Percentiles rank a stretch among this genome's conserved stretches.
These are phyloP conservation scores for Coemansia sp. DNA, from an alignment of 192 early-diverging fungal species.

Conservation along the genomic window DNA sequence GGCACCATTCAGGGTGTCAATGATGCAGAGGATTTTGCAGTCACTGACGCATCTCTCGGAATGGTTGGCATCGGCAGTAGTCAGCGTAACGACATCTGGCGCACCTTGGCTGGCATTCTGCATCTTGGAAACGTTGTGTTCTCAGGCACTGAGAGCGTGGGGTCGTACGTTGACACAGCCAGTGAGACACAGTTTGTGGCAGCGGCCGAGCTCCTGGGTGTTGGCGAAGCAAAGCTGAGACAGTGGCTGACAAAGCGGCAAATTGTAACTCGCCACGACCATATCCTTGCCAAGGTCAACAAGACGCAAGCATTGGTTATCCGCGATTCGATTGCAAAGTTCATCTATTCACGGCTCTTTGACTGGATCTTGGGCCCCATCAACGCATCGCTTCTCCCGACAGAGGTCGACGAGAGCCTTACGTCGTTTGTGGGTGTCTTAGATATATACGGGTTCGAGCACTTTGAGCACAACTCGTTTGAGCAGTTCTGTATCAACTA, in stretches of 20 bases:
- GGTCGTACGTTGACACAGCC: constrained; percentile 66
- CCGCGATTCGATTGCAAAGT: constrained; percentile 71
- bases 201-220: constrained; percentile 81
- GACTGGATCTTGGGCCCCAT: constrained; percentile 81
- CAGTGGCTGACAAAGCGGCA: constrained; percentile 83
- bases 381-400: constrained; percentile 67
- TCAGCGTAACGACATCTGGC: constrained; percentile 80
- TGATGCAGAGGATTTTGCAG: constrained; percentile 63
- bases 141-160: constrained; percentile 53
- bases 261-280: constrained; percentile 78
- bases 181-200: constrained; percentile 69
- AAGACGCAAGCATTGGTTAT: constrained; percentile 69
- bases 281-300: constrained; percentile 75
- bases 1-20: constrained; percentile 54
- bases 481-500: constrained; percentile 82
- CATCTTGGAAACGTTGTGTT: constrained; percentile 89
- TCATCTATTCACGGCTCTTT: constrained; percentile 78
- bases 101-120: constrained; percentile 82
- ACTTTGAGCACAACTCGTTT: constrained; percentile 59
- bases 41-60: constrained; percentile 78
- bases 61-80: constrained; percentile 77
- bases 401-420: constrained; percentile 56
- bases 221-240: constrained; percentile 69
- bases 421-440: constrained; percentile 83
- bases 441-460: constrained; percentile 84